These are phyloP conservation scores for Aspergillus latus DNA, from an alignment of 2,329 filamentous ascomycete genomes.

Conservation along the genomic window DNA sequence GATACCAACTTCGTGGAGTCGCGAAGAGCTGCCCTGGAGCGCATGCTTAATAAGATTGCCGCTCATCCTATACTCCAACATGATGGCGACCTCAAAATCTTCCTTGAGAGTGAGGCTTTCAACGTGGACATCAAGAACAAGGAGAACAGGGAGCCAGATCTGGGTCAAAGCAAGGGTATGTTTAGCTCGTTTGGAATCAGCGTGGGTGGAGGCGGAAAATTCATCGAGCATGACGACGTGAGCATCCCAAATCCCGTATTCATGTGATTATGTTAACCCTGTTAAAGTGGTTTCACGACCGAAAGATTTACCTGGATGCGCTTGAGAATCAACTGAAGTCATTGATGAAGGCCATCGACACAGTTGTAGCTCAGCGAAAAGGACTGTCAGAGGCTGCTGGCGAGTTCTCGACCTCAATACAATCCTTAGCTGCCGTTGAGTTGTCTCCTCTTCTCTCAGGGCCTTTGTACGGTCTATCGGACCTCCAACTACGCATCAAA, in stretches of 20 bases:
- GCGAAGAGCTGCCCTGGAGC: slow-evolving; percentile 83
- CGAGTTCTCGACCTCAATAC: slow-evolving; percentile 91
- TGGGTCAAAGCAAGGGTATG: slow-evolving; percentile 90
- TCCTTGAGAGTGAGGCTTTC: slow-evolving; percentile 93
- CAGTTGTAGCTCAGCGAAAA: slow-evolving; percentile 87
- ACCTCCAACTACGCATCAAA: slow-evolving; percentile 87
- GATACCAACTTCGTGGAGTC: slow-evolving; percentile 97
- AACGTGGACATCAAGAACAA: slow-evolving; percentile 98
- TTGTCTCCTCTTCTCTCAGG: slow-evolving; percentile 84
- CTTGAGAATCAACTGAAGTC: slow-evolving; percentile 88
- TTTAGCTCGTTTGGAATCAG: slow-evolving; percentile 79
- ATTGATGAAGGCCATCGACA: slow-evolving; percentile 89
- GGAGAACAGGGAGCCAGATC: slow-evolving; percentile 81
- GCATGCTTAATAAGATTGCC: slow-evolving; percentile 96
- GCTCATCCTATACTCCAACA: slow-evolving; percentile 87
- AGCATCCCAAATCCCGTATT: slow-evolving; percentile 35
- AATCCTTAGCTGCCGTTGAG: slow-evolving; percentile 88
- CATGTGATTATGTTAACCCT: background rate
- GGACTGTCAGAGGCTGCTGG: slow-evolving; percentile 88
- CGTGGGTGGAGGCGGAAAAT: slow-evolving; percentile 76
- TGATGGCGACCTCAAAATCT: slow-evolving; percentile 90
- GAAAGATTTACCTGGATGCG: slow-evolving; percentile 89
- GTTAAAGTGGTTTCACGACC: slow-evolving; percentile 93
- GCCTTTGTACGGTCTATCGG: slow-evolving; percentile 86
- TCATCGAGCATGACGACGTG: slow-evolving; percentile 95